Evolutionary conservation across 2,329 filamentous ascomycete genomes (phyloP).

Genomic region (Lecanicillium sp.): DNA sequence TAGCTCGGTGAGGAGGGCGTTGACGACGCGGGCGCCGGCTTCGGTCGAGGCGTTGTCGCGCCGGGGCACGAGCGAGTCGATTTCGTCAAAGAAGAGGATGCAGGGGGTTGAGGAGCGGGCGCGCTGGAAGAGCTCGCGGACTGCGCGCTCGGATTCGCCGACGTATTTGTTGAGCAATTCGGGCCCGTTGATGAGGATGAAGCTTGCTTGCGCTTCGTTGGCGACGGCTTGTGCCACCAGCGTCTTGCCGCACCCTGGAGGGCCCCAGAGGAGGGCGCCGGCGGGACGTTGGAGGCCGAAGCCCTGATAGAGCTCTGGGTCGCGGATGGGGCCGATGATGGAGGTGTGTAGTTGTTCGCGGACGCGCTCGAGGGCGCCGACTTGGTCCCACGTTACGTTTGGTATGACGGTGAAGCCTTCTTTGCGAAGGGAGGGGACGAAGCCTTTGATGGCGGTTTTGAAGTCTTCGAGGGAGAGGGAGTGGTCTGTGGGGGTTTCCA

Average conservation of each 20-base stretch:
- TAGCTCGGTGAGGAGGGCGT: slow-evolving; percentile 87
- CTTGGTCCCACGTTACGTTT: slow-evolving; percentile 85
- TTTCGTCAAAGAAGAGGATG: slow-evolving; percentile 96
- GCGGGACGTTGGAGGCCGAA: slow-evolving; percentile 76
- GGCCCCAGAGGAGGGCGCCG: slow-evolving; percentile 91
- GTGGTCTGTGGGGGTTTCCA: not conserved
- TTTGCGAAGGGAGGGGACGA: slow-evolving; percentile 57
- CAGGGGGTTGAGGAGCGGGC: slow-evolving; percentile 82
- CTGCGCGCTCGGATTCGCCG: slow-evolving; percentile 87
- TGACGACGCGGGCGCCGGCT: slow-evolving; percentile 81
- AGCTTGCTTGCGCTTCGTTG: slow-evolving; percentile 91
- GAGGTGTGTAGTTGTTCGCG: slow-evolving; percentile 75
- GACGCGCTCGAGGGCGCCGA: slow-evolving; percentile 74
- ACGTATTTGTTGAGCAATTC: slow-evolving; percentile 97
- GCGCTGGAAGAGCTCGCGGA: slow-evolving; percentile 84
- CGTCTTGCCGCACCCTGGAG: slow-evolving; percentile 94
- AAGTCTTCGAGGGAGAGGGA: slow-evolving; percentile 46
- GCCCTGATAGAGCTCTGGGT: slow-evolving; percentile 66
- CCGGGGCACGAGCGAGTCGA: slow-evolving; percentile 83
- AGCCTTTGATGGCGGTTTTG: slow-evolving; percentile 59
- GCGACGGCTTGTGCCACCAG: slow-evolving; percentile 93
- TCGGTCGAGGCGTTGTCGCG: slow-evolving; percentile 74
- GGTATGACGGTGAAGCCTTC: slow-evolving; percentile 95
- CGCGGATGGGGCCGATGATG: slow-evolving; percentile 82
- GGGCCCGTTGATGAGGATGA: slow-evolving; percentile 95